Percentiles rank a stretch among this genome's conserved stretches.
phyloP scores from a whole-genome alignment of 2,329 filamentous ascomycete genomes.

The Xylaria sp. region DNA sequence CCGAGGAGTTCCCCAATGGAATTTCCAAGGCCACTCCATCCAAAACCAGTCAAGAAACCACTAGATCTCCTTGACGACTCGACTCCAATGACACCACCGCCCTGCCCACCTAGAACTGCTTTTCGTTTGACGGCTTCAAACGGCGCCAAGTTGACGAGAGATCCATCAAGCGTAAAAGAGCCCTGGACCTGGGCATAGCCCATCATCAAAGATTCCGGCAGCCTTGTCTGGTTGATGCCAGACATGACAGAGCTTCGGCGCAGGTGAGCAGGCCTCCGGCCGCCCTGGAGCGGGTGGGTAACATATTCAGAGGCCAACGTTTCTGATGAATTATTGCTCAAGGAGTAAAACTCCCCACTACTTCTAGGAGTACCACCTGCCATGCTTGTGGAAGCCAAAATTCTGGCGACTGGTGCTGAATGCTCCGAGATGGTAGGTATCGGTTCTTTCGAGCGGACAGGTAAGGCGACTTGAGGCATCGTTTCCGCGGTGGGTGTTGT shows the following conservation, averaged over 20 bases:
- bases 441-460: conserved; percentile 57
- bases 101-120: conserved; percentile 87
- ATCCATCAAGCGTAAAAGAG: conserved; percentile 90
- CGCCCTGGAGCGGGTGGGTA: conserved; percentile 59
- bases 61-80: conserved; percentile 79
- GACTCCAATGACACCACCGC: conserved; percentile 85
- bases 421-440: conserved; percentile 67
- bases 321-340: conserved; percentile 95
- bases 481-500: conserved; percentile 54
- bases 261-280: conserved; percentile 57
- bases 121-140: conserved; percentile 98
- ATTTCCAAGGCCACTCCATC: conserved; percentile 88
- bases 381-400: conserved; percentile 82
- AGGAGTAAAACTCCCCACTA: conserved; percentile 93
- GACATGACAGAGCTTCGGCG: conserved; percentile 60
- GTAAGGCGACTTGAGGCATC: conserved; percentile 52
- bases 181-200: conserved; percentile 95
- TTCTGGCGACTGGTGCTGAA: conserved; percentile 70
- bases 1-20: conserved; percentile 91
- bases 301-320: conserved; percentile 92
- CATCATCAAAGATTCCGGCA: conserved; percentile 92
- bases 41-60: conserved; percentile 83
- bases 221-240: conserved; percentile 56
- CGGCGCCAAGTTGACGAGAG: conserved; percentile 85
- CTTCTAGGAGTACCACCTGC: conserved; percentile 83